Conservation (phyloP, 306 rosid species). For the Cicer arietinum region DNA sequence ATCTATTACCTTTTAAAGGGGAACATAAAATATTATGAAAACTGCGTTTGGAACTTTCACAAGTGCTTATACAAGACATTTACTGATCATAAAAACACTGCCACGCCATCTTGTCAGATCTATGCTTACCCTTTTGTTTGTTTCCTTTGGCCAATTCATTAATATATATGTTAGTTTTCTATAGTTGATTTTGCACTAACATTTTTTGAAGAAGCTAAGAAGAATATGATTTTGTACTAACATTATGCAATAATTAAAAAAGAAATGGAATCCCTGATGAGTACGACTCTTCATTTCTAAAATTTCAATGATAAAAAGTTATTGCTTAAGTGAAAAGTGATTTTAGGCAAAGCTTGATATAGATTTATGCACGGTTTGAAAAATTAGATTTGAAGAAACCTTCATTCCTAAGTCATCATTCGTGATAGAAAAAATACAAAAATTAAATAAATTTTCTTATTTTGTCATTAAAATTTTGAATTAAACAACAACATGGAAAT, state of each 20-base stretch:
- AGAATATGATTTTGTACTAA: background rate
- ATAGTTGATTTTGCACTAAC: conserved; percentile 21
- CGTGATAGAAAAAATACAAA: background rate
- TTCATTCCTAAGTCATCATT: conserved; percentile 34
- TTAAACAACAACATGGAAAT: background rate
- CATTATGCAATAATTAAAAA: conserved; percentile 1
- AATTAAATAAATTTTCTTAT: background rate
- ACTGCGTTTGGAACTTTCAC: conserved; percentile 5
- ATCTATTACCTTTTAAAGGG: background rate
- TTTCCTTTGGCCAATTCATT: conserved; percentile 8
- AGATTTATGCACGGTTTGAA: background rate
- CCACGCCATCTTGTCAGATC: conserved; percentile 35
- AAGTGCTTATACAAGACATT: conserved; percentile 30
- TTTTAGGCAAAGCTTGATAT: conserved; percentile 41
- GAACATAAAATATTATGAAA: conserved; percentile 13
- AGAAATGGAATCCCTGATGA: conserved; percentile 27
- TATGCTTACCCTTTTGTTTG: background rate
- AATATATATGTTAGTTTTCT: background rate
- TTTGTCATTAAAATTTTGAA: background rate
- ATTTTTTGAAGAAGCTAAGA: background rate
- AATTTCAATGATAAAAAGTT: conserved; percentile 23
- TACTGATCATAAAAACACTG: conserved; percentile 30
- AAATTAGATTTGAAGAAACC: conserved; percentile 23
- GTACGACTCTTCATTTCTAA: conserved; percentile 22
- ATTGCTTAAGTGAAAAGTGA: conserved; percentile 34